phyloP scores from a whole-genome alignment of 2,329 filamentous ascomycete species.

The Aotearoamyces nothofagi region DNA sequence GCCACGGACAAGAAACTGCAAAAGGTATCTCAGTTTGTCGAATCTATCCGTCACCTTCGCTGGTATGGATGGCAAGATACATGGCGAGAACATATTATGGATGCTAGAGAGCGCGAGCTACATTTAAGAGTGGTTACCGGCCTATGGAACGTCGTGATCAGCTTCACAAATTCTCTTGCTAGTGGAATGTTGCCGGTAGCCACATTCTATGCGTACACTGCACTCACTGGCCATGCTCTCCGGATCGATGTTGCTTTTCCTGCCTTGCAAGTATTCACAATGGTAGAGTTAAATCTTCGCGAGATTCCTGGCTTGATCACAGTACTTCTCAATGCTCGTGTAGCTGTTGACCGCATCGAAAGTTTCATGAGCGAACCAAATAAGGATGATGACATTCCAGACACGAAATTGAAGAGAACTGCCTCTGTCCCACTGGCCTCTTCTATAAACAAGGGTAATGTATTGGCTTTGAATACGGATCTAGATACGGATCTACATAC shows the following conservation, averaged over 20 bases:
- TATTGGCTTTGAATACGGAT: conserved; percentile 17
- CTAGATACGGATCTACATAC: conserved; percentile 5
- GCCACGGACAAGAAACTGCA: conserved; percentile 69
- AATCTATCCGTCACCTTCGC: conserved; percentile 65
- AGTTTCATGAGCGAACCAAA: conserved; percentile 78
- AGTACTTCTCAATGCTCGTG: conserved; percentile 64
- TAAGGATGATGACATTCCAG: conserved; percentile 34
- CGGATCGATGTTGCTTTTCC: conserved; percentile 77
- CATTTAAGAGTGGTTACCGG: conserved; percentile 47
- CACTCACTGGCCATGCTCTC: conserved; percentile 49
- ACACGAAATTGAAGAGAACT: too few species aligned
- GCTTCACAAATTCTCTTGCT: conserved; percentile 54
- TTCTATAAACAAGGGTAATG: conserved; percentile 14
- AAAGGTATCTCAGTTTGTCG: conserved; percentile 72
- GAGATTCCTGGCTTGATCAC: conserved; percentile 65
- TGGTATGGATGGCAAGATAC: conserved; percentile 74
- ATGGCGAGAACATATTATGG: conserved; percentile 57
- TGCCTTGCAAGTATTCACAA: conserved; percentile 63
- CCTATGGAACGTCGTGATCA: conserved; percentile 46
- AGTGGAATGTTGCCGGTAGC: conserved; percentile 66
- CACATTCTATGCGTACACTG: conserved; percentile 69
- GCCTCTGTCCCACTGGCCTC: too few species aligned
- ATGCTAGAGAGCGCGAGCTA: conserved; percentile 52
- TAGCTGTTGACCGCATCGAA: conserved; percentile 70
- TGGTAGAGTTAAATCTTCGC: conserved; percentile 59